Base-by-base conservation (phyloP, 2,329 filamentous ascomycete species). In the Phaeosphaeriaceae sp. region DNA sequence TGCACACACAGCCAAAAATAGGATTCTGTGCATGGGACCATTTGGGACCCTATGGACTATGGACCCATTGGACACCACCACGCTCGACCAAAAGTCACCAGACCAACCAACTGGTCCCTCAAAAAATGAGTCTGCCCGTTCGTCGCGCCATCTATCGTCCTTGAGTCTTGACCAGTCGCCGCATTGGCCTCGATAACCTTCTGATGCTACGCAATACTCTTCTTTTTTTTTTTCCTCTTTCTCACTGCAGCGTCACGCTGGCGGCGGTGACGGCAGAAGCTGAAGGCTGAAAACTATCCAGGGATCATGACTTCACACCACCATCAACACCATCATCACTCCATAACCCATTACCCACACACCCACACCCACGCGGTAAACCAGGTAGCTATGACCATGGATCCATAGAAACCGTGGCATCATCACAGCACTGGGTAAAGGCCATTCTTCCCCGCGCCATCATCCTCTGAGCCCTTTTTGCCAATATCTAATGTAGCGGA, bases 1-100 rank as follows among this genome's bases (percentile, higher is more conserved):
- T 53, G 42, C 4, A 16, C 21, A 42, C 4, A 16, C 21, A 42
- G 20, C 57, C 60, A 66, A 66, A 64, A 66, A 66, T 70, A 67
- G 65, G 43, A 33, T 44, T 40, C 40, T 30, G 53, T 58, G 58
- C 61, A 48, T 61, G 52, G 48, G n/a, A n/a, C n/a, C n/a, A n/a
- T n/a, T n/a, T n/a, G n/a, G n/a, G n/a, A n/a, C n/a, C n/a, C n/a
- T n/a, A n/a, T n/a, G n/a, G n/a, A n/a, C n/a, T n/a, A n/a, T n/a
- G n/a, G n/a, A n/a, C n/a, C n/a, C n/a, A n/a, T n/a, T n/a, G n/a
- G n/a, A n/a, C n/a, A n/a, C n/a, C n/a, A n/a, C n/a, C n/a, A n/a
- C n/a, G n/a, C n/a, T n/a, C n/a, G n/a, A n/a, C n/a, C n/a, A n/a
- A 26, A 28, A 56, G 56, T 60, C 58, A 61, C 54, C 56, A 50